Evolutionary conservation across 2,329 filamentous ascomycete species (phyloP).

Genomic region (Aspergillus sp.): DNA sequence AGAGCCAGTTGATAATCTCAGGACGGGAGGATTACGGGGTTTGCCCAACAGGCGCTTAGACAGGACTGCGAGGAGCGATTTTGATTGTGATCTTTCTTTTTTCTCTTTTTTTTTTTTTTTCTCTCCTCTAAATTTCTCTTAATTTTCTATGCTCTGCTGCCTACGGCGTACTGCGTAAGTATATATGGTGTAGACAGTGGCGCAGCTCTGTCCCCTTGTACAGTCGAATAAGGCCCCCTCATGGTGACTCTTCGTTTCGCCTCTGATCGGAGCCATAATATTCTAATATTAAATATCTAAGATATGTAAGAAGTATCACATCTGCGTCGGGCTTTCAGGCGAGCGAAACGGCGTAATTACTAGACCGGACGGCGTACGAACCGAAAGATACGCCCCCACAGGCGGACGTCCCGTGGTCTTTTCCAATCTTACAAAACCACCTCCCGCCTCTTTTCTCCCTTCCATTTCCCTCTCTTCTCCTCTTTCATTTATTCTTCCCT

Average conservation of each 20-base stretch:
- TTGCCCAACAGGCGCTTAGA: not conserved
- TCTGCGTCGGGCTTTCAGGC: not conserved
- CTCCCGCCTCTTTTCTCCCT: not conserved
- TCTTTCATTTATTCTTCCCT: not conserved
- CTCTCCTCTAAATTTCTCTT: not conserved
- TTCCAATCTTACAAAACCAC: conserved; percentile 1
- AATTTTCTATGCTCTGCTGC: not conserved
- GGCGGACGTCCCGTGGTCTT: not conserved
- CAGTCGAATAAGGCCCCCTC: too few relatives aligned
- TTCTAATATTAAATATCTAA: not conserved
- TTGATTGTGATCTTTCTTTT: not conserved
- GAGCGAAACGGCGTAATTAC: not conserved
- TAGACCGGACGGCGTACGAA: not conserved
- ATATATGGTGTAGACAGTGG: not conserved
- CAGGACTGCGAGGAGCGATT: not conserved
- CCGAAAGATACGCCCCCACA: conserved; percentile 8
- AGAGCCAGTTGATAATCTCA: conserved; percentile 1
- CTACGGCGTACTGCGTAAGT: not conserved
- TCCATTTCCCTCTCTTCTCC: not conserved
- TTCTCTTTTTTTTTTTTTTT: not conserved
- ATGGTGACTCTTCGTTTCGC: not conserved
- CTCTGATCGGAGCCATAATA: not conserved
- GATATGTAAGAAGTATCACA: not conserved
- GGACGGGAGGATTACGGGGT: not conserved
- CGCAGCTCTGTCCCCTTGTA: not conserved